Base-by-base conservation (phyloP, 805 yeast genomes). In the Nakazawaea populi region DNA sequence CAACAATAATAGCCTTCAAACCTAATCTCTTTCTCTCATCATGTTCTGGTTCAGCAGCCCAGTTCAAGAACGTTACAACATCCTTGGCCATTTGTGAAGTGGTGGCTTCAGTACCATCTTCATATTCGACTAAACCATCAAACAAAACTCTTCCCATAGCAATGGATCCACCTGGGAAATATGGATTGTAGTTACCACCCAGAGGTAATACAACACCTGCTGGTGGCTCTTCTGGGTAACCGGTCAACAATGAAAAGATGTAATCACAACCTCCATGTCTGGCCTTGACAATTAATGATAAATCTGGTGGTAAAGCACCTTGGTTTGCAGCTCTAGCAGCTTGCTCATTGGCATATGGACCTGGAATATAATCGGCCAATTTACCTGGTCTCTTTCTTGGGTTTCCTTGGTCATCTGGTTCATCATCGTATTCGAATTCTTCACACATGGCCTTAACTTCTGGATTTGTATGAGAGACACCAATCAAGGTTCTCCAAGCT, bases 11-110 rank as follows among this genome's bases (percentile, higher is more conserved):
- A 48, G 97, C 96, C 80, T 94, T 94, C 71, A 89, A 76, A 76
- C 99, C 99, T 72, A 86, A 78, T 76, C 86, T 89, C 85, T 94
- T 94, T 78, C 99, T 87, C 69, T 90, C 97, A 65, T 94, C 99
- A 64, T 87, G 97, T 77, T 94, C 99, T 56, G 99, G 99, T 76
- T 90, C 97, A 53, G 97, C 76, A 58, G 97, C 89, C 99, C 99
- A 94, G 81, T 91, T 87, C 71, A 94, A 83, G 86, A 94, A 94
- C 49, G 89, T 83, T 56, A 89, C 75, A 52, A 94, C 99, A 72
- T 94, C 99, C 80, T 94, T 94, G 60, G 99, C 99, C 98, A 92
- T 91, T 79, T 94, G 99, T 52, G 98, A 85, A 57, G 98, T 87
- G 49, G 98, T 84, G 49, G 99, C 98, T 54, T 96, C 96, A 54